These are phyloP conservation scores for Botryotinia globosa DNA, from an alignment of 2,329 filamentous ascomycete genomes.

Conservation along the genomic window DNA sequence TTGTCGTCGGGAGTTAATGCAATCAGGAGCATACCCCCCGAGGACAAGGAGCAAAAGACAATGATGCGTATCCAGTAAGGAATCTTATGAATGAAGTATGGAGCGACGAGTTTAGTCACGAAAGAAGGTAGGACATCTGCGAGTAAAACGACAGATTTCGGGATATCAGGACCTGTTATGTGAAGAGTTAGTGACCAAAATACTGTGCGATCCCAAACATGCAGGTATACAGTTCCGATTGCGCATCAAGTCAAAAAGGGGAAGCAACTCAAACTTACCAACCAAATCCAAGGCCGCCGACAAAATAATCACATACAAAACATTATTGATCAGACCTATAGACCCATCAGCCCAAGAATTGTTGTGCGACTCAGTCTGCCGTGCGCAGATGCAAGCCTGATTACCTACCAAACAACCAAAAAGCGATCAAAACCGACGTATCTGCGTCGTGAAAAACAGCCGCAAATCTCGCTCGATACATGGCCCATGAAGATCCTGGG, in stretches of 20 bases:
- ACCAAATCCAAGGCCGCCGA: conserved; percentile 94
- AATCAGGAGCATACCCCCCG: conserved; percentile 84
- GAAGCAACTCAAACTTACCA: conserved; percentile 39
- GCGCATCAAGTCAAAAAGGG: not conserved
- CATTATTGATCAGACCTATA: conserved; percentile 90
- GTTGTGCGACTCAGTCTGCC: not conserved
- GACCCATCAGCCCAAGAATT: not conserved
- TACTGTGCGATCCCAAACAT: not conserved
- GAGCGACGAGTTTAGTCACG: conserved; percentile 79
- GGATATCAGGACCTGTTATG: conserved; percentile 60
- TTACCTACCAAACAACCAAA: conserved; percentile 84
- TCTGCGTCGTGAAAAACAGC: conserved; percentile 66
- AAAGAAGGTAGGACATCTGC: conserved; percentile 92
- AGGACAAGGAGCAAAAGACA: conserved; percentile 71
- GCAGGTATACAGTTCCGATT: not conserved
- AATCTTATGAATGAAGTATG: conserved; percentile 88
- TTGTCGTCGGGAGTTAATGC: conserved; percentile 68
- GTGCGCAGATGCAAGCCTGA: conserved; percentile 5
- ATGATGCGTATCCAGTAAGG: conserved; percentile 76
- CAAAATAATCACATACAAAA: conserved; percentile 95
- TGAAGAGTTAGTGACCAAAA: not conserved
- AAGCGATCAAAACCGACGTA: conserved; percentile 70
- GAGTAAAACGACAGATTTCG: conserved; percentile 89
- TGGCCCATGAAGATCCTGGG: conserved; percentile 67
- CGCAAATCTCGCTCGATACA: conserved; percentile 64